A percentile compares a stretch with the other conserved stretches of the same genome.
phyloP scores from a whole-genome alignment of 495 filamentous ascomycete species.

The Astrothelium subdiscretum region DNA sequence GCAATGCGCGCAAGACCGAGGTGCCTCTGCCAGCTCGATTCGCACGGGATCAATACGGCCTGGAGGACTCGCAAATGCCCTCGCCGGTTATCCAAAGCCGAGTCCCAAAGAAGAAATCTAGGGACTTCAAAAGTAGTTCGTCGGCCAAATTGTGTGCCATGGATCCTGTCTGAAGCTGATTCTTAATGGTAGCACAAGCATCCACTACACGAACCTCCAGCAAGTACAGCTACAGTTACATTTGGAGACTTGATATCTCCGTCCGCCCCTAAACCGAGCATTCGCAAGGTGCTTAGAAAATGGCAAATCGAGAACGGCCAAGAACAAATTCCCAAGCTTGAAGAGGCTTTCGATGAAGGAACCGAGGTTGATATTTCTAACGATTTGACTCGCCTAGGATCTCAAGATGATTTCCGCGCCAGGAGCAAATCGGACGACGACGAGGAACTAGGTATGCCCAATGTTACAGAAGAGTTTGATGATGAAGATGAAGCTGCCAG shows the following conservation, averaged over 20 bases:
- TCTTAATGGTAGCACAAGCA: background rate
- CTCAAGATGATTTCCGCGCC: conserved; percentile 3
- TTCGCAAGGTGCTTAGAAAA: conserved; percentile 25
- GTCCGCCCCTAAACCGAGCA: conserved; percentile 1
- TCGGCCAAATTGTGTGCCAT: background rate
- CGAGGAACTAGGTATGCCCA: conserved; percentile 6
- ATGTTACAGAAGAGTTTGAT: conserved; percentile 5
- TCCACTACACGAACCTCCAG: no score
- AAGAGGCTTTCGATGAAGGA: conserved; percentile 5
- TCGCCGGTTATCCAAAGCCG: background rate
- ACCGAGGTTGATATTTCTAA: conserved; percentile 7
- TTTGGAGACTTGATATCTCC: background rate
- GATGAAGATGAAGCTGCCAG: conserved; percentile 2
- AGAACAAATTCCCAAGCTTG: conserved; percentile 12
- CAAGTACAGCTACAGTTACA: no score
- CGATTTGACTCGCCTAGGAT: conserved; percentile 13
- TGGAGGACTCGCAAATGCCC: background rate
- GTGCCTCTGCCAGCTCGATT: background rate
- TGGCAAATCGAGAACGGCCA: conserved; percentile 28
- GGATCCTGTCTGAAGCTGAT: background rate
- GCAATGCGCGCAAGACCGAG: background rate
- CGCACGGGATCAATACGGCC: background rate
- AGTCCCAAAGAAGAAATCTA: background rate
- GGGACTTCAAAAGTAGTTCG: background rate
- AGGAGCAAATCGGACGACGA: conserved; percentile 8